A percentile compares a stretch with the other conserved stretches of the same genome.
Evolutionary conservation across 768 basidiomycete genomes (phyloP).

Genomic region (Terana coerulea): DNA sequence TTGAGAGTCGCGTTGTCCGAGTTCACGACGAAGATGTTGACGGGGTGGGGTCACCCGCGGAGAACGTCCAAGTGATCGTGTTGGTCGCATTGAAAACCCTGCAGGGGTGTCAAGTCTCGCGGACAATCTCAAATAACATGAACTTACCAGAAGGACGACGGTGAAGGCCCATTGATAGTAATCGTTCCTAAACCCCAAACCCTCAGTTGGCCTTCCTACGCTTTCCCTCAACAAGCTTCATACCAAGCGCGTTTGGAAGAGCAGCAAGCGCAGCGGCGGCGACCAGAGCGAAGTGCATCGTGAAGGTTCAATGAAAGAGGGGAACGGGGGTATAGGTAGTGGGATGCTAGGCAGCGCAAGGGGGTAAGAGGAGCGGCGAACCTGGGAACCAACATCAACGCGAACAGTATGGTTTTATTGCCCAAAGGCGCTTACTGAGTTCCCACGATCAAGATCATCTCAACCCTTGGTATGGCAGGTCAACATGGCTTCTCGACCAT

Average conservation of each 20-base stretch:
- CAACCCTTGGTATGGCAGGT: not conserved
- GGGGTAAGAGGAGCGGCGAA: constrained; percentile 15
- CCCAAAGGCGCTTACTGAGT: not conserved
- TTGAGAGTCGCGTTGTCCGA: constrained; percentile 28
- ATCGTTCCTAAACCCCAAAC: constrained; percentile 27
- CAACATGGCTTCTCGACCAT: not conserved
- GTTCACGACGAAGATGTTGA: constrained; percentile 33
- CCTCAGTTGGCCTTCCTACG: not conserved
- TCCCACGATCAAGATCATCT: constrained; percentile 2
- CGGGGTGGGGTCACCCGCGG: constrained; percentile 29
- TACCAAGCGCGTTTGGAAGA: constrained; percentile 24
- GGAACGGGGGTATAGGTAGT: too few species aligned
- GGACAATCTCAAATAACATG: not conserved
- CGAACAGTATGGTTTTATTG: not conserved
- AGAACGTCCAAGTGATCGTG: constrained; percentile 31
- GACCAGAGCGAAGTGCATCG: constrained; percentile 24
- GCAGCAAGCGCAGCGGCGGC: constrained; percentile 23
- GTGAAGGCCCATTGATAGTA: constrained; percentile 28
- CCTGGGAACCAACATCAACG: not conserved
- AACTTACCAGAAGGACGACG: constrained; percentile 30
- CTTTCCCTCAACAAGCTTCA: not conserved
- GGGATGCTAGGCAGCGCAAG: too few species aligned
- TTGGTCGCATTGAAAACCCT: constrained; percentile 36
- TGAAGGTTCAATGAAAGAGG: constrained; percentile 7
- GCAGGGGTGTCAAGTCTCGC: not conserved